phyloP scores from a whole-genome alignment of 1,284 basidiomycete species.

The Ceraceosorus guamensis region DNA sequence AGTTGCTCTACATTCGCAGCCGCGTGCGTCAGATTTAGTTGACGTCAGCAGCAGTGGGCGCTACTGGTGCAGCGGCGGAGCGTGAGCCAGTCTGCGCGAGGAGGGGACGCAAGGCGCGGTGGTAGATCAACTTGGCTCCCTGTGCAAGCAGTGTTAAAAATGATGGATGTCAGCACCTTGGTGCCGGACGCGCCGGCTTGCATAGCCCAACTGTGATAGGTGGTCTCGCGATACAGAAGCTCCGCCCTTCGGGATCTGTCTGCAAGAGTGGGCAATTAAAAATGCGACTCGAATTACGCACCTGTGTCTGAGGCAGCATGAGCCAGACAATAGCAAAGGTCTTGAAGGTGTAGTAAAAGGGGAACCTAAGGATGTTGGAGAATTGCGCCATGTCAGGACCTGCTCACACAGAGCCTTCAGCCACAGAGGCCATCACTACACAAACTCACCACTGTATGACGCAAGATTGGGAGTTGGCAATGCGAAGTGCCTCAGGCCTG shows the following conservation, averaged over 20 bases:
- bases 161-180: not conserved
- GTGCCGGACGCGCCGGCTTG: too few species aligned
- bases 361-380: constrained; percentile 50
- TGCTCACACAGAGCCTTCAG: too few species aligned
- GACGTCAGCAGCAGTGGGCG: not conserved
- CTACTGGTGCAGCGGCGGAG: not conserved
- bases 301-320: constrained; percentile 71
- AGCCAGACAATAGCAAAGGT: constrained; percentile 78
- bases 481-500: too few species aligned
- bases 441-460: too few species aligned
- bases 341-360: constrained; percentile 77
- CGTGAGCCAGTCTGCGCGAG: constrained; percentile 15
- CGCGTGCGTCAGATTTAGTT: not conserved
- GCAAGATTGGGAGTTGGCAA: too few species aligned
- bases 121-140: constrained; percentile 48
- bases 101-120: constrained; percentile 40
- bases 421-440: too few species aligned
- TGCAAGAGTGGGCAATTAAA: too few species aligned
- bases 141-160: constrained; percentile 2
- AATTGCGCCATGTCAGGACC: too few species aligned
- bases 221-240: not conserved
- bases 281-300: constrained; percentile 4
- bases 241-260: not conserved
- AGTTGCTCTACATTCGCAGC: too few species aligned
- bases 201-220: not conserved